Evolutionary conservation across 139 green algal species (phyloP).

Genomic region (Picocystis salinarum): DNA sequence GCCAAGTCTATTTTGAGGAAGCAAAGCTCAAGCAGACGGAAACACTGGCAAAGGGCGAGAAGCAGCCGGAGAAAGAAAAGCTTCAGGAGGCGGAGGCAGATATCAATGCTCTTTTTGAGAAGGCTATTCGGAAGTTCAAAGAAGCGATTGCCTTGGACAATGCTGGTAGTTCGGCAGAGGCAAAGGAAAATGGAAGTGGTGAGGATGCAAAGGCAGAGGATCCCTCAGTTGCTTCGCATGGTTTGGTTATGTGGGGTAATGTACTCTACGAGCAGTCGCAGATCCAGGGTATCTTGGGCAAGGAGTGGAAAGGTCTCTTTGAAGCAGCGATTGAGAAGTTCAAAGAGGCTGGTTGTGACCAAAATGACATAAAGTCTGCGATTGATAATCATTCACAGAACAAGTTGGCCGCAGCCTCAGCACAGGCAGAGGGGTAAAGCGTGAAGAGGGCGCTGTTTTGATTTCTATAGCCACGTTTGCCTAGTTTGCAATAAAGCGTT

Average conservation of each 20-base stretch:
- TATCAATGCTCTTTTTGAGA: slow-evolving; percentile 7
- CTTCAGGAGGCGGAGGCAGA: slow-evolving; percentile 8
- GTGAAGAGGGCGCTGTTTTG: no score
- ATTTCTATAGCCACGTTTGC: no score
- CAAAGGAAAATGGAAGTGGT: not conserved
- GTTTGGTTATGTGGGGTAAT: slow-evolving; percentile 51
- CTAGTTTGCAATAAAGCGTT: no score
- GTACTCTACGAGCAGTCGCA: slow-evolving; percentile 55
- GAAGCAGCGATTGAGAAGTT: slow-evolving; percentile 43
- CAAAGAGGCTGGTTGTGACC: slow-evolving; percentile 28
- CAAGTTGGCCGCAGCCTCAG: no score
- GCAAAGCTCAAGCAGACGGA: not conserved
- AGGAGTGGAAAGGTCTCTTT: slow-evolving; percentile 29
- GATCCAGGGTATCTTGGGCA: slow-evolving; percentile 1
- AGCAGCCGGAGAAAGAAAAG: no score
- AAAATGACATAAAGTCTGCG: slow-evolving; percentile 41
- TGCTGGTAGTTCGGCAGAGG: no score
- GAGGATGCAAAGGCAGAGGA: slow-evolving; percentile 6
- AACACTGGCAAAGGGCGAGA: no score
- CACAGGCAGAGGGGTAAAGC: no score
- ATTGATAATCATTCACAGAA: slow-evolving; percentile 36
- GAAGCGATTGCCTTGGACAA: not conserved
- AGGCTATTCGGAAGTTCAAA: not conserved
- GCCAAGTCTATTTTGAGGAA: slow-evolving; percentile 11
- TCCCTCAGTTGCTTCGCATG: slow-evolving; percentile 18